Conservation (phyloP, 768 basidiomycete species). For the Chalciporus sphaerocephalus region DNA sequence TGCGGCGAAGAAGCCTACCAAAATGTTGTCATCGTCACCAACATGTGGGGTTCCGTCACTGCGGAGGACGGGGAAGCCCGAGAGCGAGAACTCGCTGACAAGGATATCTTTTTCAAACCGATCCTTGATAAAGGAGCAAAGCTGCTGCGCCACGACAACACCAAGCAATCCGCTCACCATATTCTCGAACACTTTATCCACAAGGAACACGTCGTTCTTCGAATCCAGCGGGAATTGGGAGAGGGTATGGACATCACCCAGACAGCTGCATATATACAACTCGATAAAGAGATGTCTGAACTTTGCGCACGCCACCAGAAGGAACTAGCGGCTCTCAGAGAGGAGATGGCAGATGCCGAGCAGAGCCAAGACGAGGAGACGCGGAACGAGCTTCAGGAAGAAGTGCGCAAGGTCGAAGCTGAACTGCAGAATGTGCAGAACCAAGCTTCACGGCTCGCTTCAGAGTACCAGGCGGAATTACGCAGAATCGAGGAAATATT, state of each 20-base stretch:
- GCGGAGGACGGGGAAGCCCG: conserved; percentile 35
- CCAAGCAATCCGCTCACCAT: conserved; percentile 39
- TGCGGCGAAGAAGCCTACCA: conserved; percentile 49
- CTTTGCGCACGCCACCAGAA: conserved; percentile 42
- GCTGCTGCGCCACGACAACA: conserved; percentile 41
- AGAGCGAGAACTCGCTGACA: conserved; percentile 41
- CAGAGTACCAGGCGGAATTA: conserved; percentile 32
- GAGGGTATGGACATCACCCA: conserved; percentile 46
- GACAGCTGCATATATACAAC: conserved; percentile 50
- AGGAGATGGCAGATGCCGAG: conserved; percentile 46
- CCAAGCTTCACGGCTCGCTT: conserved; percentile 29
- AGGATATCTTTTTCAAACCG: conserved; percentile 46
- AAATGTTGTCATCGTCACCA: conserved; percentile 51
- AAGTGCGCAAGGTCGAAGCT: conserved; percentile 30
- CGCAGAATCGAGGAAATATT: conserved; percentile 33
- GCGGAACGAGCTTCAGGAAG: conserved; percentile 42
- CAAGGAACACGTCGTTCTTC: conserved; percentile 40
- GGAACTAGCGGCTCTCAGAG: conserved; percentile 44
- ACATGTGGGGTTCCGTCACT: conserved; percentile 46
- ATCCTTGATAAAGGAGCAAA: conserved; percentile 44
- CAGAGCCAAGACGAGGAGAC: conserved; percentile 44
- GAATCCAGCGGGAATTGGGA: conserved; percentile 53
- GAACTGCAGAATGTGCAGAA: conserved; percentile 28
- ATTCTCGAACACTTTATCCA: conserved; percentile 43
- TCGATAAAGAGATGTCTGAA: conserved; percentile 46